Percentiles rank a stretch among this genome's conserved stretches.
phyloP scores from a whole-genome alignment of 2,329 filamentous ascomycete species.

The Aspergillus pseudoterreus region DNA sequence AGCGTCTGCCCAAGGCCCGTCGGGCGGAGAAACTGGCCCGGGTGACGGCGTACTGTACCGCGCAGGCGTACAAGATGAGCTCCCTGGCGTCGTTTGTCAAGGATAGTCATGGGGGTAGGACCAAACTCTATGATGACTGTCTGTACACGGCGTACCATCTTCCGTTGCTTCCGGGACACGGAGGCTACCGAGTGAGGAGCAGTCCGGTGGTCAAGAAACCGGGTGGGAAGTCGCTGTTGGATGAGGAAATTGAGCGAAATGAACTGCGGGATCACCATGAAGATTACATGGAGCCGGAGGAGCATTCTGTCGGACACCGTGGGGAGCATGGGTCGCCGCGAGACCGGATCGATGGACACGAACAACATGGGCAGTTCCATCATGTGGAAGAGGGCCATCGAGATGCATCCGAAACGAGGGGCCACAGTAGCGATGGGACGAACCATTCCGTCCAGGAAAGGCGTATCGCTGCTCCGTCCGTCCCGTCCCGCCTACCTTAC shows the following conservation, averaged over 20 bases:
- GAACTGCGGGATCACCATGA: constrained; percentile 86
- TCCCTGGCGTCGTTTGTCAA: constrained; percentile 84
- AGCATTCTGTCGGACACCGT: constrained; percentile 39
- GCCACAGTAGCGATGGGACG: constrained; percentile 10
- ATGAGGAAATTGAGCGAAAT: constrained; percentile 93
- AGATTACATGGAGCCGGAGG: constrained; percentile 69
- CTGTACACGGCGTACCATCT: constrained; percentile 93
- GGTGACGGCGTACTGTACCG: constrained; percentile 93
- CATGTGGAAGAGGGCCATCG: constrained; percentile 17
- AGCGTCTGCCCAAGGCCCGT: constrained; percentile 83
- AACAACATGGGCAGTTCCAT: background rate
- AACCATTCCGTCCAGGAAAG: constrained; percentile 40
- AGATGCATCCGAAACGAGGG: constrained; percentile 8
- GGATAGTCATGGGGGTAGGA: constrained; percentile 82
- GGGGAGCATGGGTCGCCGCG: constrained; percentile 16
- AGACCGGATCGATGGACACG: constrained; percentile 6
- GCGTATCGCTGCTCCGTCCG: constrained; percentile 43
- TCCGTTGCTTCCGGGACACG: constrained; percentile 76
- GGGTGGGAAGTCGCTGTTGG: constrained; percentile 85
- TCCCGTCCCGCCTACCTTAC: constrained; percentile 66
- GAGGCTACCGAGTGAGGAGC: constrained; percentile 84
- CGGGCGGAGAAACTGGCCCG: constrained; percentile 82
- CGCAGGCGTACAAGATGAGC: constrained; percentile 86
- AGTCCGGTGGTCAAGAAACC: constrained; percentile 89
- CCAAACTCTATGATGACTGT: constrained; percentile 97